Conservation (phyloP, 805 yeast species). For the Henningerozyma blattae region DNA sequence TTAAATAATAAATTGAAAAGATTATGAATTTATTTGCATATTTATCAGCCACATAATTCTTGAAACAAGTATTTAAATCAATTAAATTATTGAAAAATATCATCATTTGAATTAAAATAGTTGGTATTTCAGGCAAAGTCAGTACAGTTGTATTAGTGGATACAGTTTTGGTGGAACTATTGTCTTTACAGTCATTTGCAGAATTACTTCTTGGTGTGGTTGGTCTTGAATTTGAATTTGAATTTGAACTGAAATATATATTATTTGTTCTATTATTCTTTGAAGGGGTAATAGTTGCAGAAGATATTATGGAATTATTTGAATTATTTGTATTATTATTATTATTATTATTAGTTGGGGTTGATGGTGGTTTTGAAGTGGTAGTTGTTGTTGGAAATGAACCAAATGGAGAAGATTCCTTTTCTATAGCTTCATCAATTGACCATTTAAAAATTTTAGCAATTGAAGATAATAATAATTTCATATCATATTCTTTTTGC, state of each 20-base stretch:
- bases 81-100: constrained; percentile 64
- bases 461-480: constrained; percentile 35
- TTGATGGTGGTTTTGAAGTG: constrained; percentile 1
- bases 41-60: constrained; percentile 31
- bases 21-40: constrained; percentile 44
- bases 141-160: constrained; percentile 1
- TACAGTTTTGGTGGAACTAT: background rate
- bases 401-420: constrained; percentile 27
- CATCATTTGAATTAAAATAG: constrained; percentile 47
- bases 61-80: constrained; percentile 57
- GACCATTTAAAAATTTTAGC: constrained; percentile 38
- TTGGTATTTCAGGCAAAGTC: constrained; percentile 26
- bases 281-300: background rate
- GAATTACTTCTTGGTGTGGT: too few relatives aligned
- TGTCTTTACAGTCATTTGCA: background rate
- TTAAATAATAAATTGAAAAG: constrained; percentile 44
- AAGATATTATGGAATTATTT: constrained; percentile 1
- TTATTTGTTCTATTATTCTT: constrained; percentile 1
- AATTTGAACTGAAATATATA: constrained; percentile 2
- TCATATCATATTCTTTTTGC: constrained; percentile 42
- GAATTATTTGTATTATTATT: constrained; percentile 1
- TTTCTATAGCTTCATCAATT: constrained; percentile 27
- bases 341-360: constrained; percentile 1
- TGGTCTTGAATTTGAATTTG: constrained; percentile 1
- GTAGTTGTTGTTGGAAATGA: constrained; percentile 2